Percentiles rank a stretch among this genome's conserved stretches.
Conservation (phyloP, 163 green algal species). For the Volvox carteri region DNA sequence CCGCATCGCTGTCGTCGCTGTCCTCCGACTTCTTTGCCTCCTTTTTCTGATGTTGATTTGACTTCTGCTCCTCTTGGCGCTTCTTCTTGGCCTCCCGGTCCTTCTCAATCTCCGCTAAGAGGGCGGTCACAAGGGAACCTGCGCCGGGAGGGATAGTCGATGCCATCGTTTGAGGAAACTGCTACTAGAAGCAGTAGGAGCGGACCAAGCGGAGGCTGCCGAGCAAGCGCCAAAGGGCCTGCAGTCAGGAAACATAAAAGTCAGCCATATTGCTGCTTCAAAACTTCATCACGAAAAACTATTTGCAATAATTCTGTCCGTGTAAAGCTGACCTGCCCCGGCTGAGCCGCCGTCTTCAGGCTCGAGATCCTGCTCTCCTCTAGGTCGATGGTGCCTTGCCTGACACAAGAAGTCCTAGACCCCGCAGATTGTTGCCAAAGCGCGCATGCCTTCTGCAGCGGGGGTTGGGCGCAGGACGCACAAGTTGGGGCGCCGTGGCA, state of each 20-base stretch:
- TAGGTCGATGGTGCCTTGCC: background rate
- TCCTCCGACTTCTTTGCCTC: background rate
- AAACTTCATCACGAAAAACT: background rate
- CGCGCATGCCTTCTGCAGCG: slow-evolving; percentile 17
- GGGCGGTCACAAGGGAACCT: slow-evolving; percentile 48
- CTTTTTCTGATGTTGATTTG: background rate
- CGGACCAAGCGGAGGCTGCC: background rate
- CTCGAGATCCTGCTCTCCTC: slow-evolving; percentile 14
- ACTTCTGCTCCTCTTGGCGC: background rate
- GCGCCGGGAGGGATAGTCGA: slow-evolving; percentile 36
- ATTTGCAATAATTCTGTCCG: no score
- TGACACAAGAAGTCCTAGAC: background rate
- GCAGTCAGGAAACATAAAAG: background rate
- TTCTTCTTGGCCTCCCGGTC: slow-evolving; percentile 39
- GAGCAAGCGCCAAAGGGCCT: slow-evolving; percentile 14
- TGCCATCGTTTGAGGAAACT: slow-evolving; percentile 39
- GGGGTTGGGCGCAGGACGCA: slow-evolving; percentile 19
- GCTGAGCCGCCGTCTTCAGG: background rate
- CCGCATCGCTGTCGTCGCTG: slow-evolving; percentile 17
- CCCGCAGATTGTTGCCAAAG: slow-evolving; percentile 14
- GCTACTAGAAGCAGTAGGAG: slow-evolving; percentile 22
- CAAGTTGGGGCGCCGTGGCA: slow-evolving; percentile 18
- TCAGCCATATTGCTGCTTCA: background rate
- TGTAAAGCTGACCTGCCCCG: background rate
- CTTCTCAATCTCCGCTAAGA: slow-evolving; percentile 55